These are phyloP conservation scores for Cruciata laevipes DNA, from an alignment of 257 asterid species.

Conservation along the genomic window DNA sequence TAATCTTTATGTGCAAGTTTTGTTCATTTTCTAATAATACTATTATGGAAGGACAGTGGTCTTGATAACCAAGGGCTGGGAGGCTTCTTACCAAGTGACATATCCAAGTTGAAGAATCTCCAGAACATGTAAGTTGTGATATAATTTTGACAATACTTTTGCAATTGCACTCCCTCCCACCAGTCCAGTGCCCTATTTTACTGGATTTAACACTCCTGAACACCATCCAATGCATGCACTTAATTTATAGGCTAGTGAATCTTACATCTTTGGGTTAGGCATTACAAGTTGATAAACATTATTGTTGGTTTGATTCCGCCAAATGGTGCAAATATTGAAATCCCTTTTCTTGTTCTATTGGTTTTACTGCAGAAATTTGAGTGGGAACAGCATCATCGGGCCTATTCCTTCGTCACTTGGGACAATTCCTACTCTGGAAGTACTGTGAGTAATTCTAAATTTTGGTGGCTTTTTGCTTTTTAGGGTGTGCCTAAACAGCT, in stretches of 20 bases:
- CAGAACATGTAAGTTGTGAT: slow-evolving; percentile 81
- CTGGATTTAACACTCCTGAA: not conserved
- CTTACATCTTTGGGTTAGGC: not conserved
- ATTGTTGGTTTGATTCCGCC: not conserved
- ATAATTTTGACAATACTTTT: not conserved
- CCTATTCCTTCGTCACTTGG: slow-evolving; percentile 80
- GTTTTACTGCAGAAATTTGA: slow-evolving; percentile 61
- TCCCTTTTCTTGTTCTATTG: not conserved
- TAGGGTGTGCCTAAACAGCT: not conserved
- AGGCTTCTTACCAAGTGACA: slow-evolving; percentile 69
- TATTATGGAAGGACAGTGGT: slow-evolving; percentile 49
- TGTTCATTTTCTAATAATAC: slow-evolving; percentile 9
- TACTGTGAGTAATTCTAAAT: slow-evolving; percentile 43
- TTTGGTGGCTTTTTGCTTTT: not conserved
- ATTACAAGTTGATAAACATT: not conserved
- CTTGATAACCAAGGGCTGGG: slow-evolving; percentile 93
- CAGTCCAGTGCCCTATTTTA: not conserved
- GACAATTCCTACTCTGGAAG: slow-evolving; percentile 50
- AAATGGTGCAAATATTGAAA: not conserved
- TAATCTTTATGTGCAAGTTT: not conserved
- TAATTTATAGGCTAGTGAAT: not conserved
- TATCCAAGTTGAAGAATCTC: slow-evolving; percentile 73
- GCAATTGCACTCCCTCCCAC: not conserved
- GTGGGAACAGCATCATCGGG: slow-evolving; percentile 84
- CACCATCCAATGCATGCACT: too few species aligned